Percentiles rank a stretch among this genome's conserved stretches.
Evolutionary conservation across 2,329 filamentous ascomycete genomes (phyloP).

Genomic region (Colletotrichum sp.): DNA sequence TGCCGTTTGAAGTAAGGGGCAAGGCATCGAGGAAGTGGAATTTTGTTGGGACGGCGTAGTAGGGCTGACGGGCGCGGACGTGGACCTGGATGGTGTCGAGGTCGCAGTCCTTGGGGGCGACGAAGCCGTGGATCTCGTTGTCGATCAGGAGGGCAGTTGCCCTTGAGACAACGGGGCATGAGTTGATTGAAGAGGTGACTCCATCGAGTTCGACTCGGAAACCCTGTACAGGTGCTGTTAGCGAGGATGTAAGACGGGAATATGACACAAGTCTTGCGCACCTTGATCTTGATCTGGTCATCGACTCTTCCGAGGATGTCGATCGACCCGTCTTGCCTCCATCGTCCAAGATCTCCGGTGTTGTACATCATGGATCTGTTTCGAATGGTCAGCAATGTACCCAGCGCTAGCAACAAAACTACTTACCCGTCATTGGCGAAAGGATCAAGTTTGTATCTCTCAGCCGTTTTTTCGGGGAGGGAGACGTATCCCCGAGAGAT

Average conservation of each 20-base stretch:
- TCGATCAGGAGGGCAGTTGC: slow-evolving; percentile 52
- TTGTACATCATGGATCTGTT: slow-evolving; percentile 58
- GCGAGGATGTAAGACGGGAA: neutral
- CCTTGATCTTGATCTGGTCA: slow-evolving; percentile 62
- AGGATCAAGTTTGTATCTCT: slow-evolving; percentile 53
- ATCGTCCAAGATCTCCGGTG: slow-evolving; percentile 64
- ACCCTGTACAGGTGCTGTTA: slow-evolving; percentile 31
- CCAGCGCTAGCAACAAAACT: accelerated
- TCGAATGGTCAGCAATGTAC: accelerated
- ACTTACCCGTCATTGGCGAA: slow-evolving; percentile 57
- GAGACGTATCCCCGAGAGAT: slow-evolving; percentile 62
- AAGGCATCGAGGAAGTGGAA: slow-evolving; percentile 48
- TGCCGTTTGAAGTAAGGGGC: slow-evolving; percentile 59
- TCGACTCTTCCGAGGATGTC: slow-evolving; percentile 61
- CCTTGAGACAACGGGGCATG: slow-evolving; percentile 48
- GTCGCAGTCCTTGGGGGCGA: slow-evolving; percentile 35
- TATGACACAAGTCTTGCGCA: neutral
- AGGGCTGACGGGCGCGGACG: slow-evolving; percentile 50
- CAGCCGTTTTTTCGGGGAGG: slow-evolving; percentile 54
- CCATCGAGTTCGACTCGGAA: slow-evolving; percentile 67
- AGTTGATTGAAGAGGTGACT: slow-evolving; percentile 53
- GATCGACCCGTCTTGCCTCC: slow-evolving; percentile 57
- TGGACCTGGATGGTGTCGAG: slow-evolving; percentile 38
- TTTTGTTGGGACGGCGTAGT: slow-evolving; percentile 57
- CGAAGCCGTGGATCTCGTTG: slow-evolving; percentile 54